Percentiles rank a stretch among this genome's conserved stretches.
Evolutionary conservation across 2,329 filamentous ascomycete species (phyloP).

Genomic region (Leptographium lundbergii): DNA sequence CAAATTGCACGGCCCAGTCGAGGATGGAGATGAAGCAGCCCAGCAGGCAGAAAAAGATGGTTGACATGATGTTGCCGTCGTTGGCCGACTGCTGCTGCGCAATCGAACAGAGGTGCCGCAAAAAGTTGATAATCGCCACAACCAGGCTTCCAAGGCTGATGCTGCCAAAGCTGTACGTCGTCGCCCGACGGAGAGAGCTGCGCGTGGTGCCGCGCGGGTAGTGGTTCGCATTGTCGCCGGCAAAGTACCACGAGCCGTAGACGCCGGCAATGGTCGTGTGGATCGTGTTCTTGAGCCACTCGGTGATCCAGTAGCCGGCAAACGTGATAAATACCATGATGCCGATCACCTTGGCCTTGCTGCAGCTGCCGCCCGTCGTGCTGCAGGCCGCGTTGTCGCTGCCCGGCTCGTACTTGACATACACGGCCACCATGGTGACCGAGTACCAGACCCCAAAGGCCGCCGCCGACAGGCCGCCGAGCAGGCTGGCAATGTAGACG

Average conservation of each 20-base stretch:
- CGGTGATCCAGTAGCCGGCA: slow-evolving; percentile 85
- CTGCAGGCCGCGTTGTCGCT: slow-evolving; percentile 37
- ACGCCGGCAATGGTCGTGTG: slow-evolving; percentile 80
- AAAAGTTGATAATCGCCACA: slow-evolving; percentile 74
- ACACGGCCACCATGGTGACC: slow-evolving; percentile 74
- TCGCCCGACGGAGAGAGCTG: slow-evolving; percentile 65
- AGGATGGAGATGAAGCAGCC: slow-evolving; percentile 65
- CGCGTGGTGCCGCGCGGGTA: slow-evolving; percentile 70
- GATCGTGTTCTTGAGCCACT: slow-evolving; percentile 88
- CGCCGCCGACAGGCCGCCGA: slow-evolving; percentile 66
- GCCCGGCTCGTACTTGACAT: slow-evolving; percentile 66
- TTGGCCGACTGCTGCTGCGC: slow-evolving; percentile 52
- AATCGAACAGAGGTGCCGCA: slow-evolving; percentile 73
- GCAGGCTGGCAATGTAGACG: slow-evolving; percentile 72
- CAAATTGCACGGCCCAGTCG: slow-evolving; percentile 75
- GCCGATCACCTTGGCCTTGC: slow-evolving; percentile 66
- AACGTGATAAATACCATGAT: slow-evolving; percentile 81
- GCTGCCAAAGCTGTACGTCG: slow-evolving; percentile 87
- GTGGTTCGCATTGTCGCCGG: slow-evolving; percentile 30
- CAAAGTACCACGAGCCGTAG: slow-evolving; percentile 92
- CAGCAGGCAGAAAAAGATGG: slow-evolving; percentile 59
- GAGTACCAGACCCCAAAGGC: slow-evolving; percentile 77
- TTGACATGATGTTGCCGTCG: slow-evolving; percentile 55
- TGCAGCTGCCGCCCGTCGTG: slow-evolving; percentile 49
- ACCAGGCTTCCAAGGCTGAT: slow-evolving; percentile 78